These are phyloP conservation scores for Microbotryum violaceum DNA, from an alignment of 1,284 basidiomycete species.

Conservation along the genomic window DNA sequence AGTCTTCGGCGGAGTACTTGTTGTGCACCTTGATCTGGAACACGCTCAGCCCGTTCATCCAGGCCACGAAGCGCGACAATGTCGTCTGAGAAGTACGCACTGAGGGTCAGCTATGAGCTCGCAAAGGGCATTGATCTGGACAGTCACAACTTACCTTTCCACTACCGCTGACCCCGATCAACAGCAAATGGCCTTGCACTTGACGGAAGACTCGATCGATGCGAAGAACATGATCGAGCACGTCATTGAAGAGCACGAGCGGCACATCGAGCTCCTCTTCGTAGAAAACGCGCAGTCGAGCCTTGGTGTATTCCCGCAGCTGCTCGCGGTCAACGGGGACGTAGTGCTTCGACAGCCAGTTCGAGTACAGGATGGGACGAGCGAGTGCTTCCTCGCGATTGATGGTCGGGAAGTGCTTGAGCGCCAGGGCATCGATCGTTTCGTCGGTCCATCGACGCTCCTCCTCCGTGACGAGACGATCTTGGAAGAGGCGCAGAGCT, in stretches of 20 bases:
- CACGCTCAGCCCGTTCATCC: slow-evolving; percentile 98
- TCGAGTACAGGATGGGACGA: slow-evolving; percentile 93
- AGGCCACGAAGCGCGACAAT: slow-evolving; percentile 94
- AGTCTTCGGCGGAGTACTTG: slow-evolving; percentile 96
- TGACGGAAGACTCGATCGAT: slow-evolving; percentile 99
- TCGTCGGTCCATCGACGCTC: slow-evolving; percentile 94
- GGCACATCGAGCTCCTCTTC: slow-evolving; percentile 97
- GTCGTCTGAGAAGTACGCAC: slow-evolving; percentile 61
- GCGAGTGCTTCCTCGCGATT: slow-evolving; percentile 70
- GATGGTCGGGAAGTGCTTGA: slow-evolving; percentile 86
- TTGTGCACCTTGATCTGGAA: slow-evolving; percentile 99
- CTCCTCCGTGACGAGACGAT: slow-evolving; percentile 84
- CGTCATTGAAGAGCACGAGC: slow-evolving; percentile 97
- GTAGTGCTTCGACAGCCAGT: slow-evolving; percentile 99
- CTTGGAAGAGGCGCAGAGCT: slow-evolving; percentile 92
- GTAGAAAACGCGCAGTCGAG: slow-evolving; percentile 87
- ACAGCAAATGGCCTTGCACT: slow-evolving; percentile 86
- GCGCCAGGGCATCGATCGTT: slow-evolving; percentile 73
- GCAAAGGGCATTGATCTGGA: background rate
- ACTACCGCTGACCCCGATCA: slow-evolving; percentile 96
- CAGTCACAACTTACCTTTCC: slow-evolving; percentile 66
- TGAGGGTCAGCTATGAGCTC: background rate
- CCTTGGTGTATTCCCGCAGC: slow-evolving; percentile 93
- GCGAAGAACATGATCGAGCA: slow-evolving; percentile 90
- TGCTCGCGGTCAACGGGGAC: slow-evolving; percentile 87